Percentiles rank a stretch among this genome's conserved stretches.
Conservation (phyloP, 805 yeast species). For the Ogataea wickerhamii region DNA sequence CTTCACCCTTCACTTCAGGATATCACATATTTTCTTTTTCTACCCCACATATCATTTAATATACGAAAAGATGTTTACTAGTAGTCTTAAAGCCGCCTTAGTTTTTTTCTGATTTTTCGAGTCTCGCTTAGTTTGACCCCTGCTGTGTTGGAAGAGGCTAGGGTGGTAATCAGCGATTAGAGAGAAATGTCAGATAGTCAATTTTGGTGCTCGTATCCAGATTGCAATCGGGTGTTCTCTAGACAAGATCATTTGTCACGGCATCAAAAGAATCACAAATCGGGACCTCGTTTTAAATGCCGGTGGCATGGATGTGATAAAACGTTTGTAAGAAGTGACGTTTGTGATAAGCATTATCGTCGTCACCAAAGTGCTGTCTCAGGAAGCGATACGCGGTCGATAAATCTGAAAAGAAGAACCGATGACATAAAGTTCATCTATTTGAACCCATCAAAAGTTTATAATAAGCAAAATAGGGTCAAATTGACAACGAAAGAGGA, state of each 20-base stretch:
- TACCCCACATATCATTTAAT: too few species aligned
- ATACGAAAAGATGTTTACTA: too few species aligned
- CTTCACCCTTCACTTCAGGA: too few species aligned
- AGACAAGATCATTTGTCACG: slow-evolving; percentile 1
- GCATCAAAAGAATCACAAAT: background rate
- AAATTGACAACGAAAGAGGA: background rate
- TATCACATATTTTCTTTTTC: too few species aligned
- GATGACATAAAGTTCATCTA: slow-evolving; percentile 1
- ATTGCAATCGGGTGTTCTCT: slow-evolving; percentile 1
- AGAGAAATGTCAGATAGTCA: slow-evolving; percentile 4
- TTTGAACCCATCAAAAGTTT: background rate
- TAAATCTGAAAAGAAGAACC: slow-evolving; percentile 2
- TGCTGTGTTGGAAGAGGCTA: too few species aligned
- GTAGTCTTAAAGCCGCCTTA: too few species aligned
- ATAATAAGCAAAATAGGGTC: background rate
- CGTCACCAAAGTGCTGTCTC: slow-evolving; percentile 42
- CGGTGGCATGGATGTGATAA: slow-evolving; percentile 44
- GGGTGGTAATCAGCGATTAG: too few species aligned
- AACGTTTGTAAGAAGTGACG: slow-evolving; percentile 53
- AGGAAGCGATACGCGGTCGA: slow-evolving; percentile 37
- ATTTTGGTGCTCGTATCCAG: background rate
- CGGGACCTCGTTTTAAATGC: slow-evolving; percentile 24
- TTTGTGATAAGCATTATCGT: slow-evolving; percentile 44
- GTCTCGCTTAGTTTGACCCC: too few species aligned
- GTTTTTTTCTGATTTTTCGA: too few species aligned